Conservation (phyloP, 2,329 filamentous ascomycete genomes). For the Cordyceps farinosa region DNA sequence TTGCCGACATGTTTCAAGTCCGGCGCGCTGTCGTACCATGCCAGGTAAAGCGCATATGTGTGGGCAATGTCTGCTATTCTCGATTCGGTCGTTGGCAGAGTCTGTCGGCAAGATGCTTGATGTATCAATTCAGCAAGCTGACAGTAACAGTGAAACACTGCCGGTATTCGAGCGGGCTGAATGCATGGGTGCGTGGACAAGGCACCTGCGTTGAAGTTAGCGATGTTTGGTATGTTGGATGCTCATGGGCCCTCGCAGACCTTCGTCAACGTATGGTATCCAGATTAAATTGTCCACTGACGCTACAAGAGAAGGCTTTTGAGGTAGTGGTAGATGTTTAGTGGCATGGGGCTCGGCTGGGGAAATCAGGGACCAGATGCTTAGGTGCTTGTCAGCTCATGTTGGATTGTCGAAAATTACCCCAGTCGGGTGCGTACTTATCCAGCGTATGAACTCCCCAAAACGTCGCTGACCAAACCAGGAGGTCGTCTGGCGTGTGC, state of each 20-base stretch:
- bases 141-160: constrained; percentile 64
- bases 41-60: constrained; percentile 66
- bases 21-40: constrained; percentile 68
- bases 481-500: constrained; percentile 43
- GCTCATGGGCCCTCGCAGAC: constrained; percentile 32
- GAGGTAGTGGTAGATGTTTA: constrained; percentile 51
- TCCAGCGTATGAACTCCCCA: constrained; percentile 61
- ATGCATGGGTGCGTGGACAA: constrained; percentile 51
- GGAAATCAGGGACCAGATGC: constrained; percentile 61
- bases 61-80: constrained; percentile 59
- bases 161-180: constrained; percentile 60
- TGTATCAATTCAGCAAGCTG: constrained; percentile 71
- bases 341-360: constrained; percentile 59
- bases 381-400: constrained; percentile 30
- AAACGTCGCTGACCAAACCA: constrained; percentile 56
- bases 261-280: constrained; percentile 56
- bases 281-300: constrained; percentile 58
- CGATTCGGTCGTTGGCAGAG: constrained; percentile 64
- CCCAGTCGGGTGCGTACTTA: constrained; percentile 45
- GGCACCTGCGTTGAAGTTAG: constrained; percentile 12
- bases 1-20: constrained; percentile 60
- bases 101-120: constrained; percentile 65
- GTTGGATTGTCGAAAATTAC: neutral
- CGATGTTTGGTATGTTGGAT: neutral
- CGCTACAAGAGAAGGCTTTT: constrained; percentile 57